Conservation (phyloP, 371 early-diverging fungal genomes). For the Lichtheimia ornata region DNA sequence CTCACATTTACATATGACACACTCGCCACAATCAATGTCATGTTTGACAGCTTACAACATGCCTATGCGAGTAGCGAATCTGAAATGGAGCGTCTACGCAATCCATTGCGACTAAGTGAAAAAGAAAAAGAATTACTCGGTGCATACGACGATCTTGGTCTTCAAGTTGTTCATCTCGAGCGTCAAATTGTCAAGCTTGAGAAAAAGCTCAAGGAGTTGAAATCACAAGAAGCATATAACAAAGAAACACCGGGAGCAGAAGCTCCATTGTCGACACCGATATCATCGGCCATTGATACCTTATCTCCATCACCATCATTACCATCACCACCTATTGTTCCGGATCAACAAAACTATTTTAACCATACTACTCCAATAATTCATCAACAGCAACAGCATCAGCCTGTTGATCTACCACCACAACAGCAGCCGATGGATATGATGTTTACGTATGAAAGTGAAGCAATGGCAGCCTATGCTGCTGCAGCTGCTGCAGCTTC, state of each 20-base stretch:
- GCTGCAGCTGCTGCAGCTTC: not conserved
- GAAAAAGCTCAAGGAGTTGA: conserved; percentile 22
- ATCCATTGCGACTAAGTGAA: conserved; percentile 27
- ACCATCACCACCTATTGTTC: conserved; percentile 1
- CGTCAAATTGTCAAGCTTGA: conserved; percentile 37
- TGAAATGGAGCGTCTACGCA: conserved; percentile 23
- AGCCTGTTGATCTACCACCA: too few species aligned
- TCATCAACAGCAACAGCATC: too few species aligned
- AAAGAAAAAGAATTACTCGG: conserved; percentile 46
- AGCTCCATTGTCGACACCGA: conserved; percentile 11
- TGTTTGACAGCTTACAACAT: conserved; percentile 35
- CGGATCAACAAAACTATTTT: not conserved
- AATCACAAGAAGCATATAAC: not conserved
- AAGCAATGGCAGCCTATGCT: too few species aligned
- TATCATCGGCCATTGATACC: not conserved
- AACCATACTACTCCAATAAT: too few species aligned
- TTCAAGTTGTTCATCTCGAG: conserved; percentile 43
- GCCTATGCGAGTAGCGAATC: conserved; percentile 31
- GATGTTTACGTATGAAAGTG: too few species aligned
- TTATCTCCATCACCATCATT: not conserved
- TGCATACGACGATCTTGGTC: conserved; percentile 46
- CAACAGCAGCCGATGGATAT: too few species aligned
- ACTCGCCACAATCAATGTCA: conserved; percentile 37
- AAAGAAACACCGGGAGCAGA: conserved; percentile 1
- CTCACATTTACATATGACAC: conserved; percentile 39